Evolutionary conservation across 805 yeast species (phyloP).

Genomic region (Ogataea methylovora): DNA sequence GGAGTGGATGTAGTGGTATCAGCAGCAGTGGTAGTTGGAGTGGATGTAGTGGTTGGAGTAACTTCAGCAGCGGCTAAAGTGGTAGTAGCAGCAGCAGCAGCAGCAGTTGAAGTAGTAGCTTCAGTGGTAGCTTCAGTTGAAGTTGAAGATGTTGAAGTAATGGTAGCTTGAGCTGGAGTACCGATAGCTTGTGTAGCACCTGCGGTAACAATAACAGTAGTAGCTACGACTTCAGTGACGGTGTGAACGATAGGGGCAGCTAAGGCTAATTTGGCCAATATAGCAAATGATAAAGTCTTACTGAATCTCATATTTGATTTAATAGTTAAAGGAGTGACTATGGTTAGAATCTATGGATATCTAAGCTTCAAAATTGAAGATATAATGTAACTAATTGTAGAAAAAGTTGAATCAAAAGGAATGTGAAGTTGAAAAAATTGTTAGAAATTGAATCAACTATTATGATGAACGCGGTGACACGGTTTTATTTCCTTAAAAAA

Average conservation of each 20-base stretch:
- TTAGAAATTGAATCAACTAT: too few species aligned
- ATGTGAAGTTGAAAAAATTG: too few species aligned
- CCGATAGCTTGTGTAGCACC: slow-evolving; percentile 1
- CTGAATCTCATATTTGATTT: slow-evolving; percentile 1
- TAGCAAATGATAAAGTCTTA: neutral
- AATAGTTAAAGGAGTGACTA: neutral
- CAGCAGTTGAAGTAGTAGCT: slow-evolving; percentile 4
- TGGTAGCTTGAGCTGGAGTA: slow-evolving; percentile 4
- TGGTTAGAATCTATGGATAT: neutral
- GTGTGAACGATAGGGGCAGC: slow-evolving; percentile 2
- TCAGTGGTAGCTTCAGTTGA: slow-evolving; percentile 13
- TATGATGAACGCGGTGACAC: too few species aligned
- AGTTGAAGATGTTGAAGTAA: slow-evolving; percentile 14
- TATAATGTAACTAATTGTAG: too few species aligned
- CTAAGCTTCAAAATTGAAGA: too few species aligned
- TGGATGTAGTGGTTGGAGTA: slow-evolving; percentile 14
- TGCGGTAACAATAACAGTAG: slow-evolving; percentile 1
- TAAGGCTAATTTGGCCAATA: neutral
- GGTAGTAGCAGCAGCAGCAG: slow-evolving; percentile 12
- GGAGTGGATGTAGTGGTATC: slow-evolving; percentile 15
- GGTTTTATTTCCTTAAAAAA: too few species aligned
- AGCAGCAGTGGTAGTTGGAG: slow-evolving; percentile 15
- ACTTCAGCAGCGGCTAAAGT: slow-evolving; percentile 8
- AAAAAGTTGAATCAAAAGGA: too few species aligned
- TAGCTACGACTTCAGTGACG: neutral